A percentile compares a stretch with the other conserved stretches of the same genome.
phyloP scores from a whole-genome alignment of 108 stramenopile genomes.

The Nitzschia sp. region DNA sequence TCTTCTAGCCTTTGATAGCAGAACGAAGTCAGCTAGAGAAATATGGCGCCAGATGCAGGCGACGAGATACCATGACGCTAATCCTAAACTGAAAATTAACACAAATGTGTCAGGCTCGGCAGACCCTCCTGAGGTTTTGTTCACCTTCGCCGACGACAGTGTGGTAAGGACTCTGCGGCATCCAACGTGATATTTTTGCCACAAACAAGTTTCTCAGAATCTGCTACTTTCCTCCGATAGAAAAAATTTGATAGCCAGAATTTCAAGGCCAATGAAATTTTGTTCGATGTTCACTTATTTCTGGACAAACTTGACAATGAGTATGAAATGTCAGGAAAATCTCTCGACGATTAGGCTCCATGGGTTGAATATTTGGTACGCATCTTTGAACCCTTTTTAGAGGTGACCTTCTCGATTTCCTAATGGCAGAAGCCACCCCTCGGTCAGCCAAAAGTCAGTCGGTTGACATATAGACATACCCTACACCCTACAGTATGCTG shows the following conservation, averaged over 20 bases:
- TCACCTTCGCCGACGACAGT: slow-evolving; percentile 67
- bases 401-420: no score
- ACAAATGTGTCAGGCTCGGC: slow-evolving; percentile 46
- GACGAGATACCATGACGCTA: slow-evolving; percentile 45
- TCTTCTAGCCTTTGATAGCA: slow-evolving; percentile 64
- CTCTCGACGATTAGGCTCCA: slow-evolving; percentile 38
- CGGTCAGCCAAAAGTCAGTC: no score
- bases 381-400: no score
- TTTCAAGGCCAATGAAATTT: slow-evolving; percentile 56
- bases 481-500: no score
- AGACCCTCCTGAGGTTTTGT: slow-evolving; percentile 57
- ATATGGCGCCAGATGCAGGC: slow-evolving; percentile 71
- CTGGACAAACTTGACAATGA: slow-evolving; percentile 46
- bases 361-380: no score
- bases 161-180: slow-evolving; percentile 30
- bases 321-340: slow-evolving; percentile 53
- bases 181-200: not conserved
- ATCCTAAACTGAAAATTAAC: slow-evolving; percentile 69
- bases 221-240: slow-evolving; percentile 20
- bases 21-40: slow-evolving; percentile 75
- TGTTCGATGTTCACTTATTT: slow-evolving; percentile 55
- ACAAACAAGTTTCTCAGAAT: no score
- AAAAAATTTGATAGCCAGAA: slow-evolving; percentile 53
- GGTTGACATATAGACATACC: no score
- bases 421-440: no score